A percentile compares a stretch with the other conserved stretches of the same genome.
phyloP scores from a whole-genome alignment of 176 grass and related monocot species.

The Saccharum officinarum region DNA sequence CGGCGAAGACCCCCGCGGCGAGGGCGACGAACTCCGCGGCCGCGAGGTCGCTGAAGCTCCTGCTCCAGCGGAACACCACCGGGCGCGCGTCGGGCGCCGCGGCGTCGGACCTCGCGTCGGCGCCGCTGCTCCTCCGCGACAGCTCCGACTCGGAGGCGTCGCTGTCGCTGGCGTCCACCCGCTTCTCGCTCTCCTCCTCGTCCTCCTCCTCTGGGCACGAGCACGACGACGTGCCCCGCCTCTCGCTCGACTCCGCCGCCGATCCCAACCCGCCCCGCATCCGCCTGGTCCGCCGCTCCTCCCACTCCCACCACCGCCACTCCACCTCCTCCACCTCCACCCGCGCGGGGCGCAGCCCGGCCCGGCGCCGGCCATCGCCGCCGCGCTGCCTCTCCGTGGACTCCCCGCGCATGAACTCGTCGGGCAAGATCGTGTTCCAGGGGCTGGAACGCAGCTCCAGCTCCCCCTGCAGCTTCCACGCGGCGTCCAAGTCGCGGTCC shows the following conservation, averaged over 20 bases:
- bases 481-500: slow-evolving; percentile 44
- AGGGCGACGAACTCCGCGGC: slow-evolving; percentile 26
- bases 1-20: neutral
- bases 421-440: slow-evolving; percentile 94
- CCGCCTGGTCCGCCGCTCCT: slow-evolving; percentile 48
- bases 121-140: slow-evolving; percentile 79
- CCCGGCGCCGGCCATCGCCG: slow-evolving; percentile 8
- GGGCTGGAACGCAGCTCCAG: slow-evolving; percentile 87
- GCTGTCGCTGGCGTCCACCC: slow-evolving; percentile 65
- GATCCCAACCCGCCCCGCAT: slow-evolving; percentile 50
- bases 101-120: slow-evolving; percentile 43
- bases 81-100: slow-evolving; percentile 23
- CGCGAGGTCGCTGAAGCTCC: slow-evolving; percentile 58
- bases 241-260: slow-evolving; percentile 73
- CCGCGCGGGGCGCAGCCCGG: slow-evolving; percentile 32
- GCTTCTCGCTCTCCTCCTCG: slow-evolving; percentile 76
- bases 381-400: slow-evolving; percentile 48
- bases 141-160: slow-evolving; percentile 76
- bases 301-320: slow-evolving; percentile 24
- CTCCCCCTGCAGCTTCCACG: slow-evolving; percentile 77
- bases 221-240: slow-evolving; percentile 71
- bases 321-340: slow-evolving; percentile 2
- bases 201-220: slow-evolving; percentile 71
- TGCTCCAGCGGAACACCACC: slow-evolving; percentile 62
- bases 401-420: slow-evolving; percentile 87